phyloP scores from a whole-genome alignment of 2,329 filamentous ascomycete genomes.

The Atkinsonella hypoxylon region DNA sequence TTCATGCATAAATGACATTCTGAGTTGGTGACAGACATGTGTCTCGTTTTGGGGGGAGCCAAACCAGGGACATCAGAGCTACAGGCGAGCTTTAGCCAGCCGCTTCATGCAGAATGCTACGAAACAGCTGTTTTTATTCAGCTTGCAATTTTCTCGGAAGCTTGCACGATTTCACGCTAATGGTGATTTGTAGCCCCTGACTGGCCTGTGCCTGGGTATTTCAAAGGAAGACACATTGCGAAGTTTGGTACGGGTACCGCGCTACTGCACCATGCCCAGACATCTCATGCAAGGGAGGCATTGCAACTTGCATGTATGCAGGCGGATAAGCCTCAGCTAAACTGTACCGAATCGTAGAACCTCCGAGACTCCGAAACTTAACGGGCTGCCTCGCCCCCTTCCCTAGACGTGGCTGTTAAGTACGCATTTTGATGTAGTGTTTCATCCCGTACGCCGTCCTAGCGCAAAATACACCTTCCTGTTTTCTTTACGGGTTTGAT shows the following conservation, averaged over 20 bases:
- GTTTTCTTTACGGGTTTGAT: too few species aligned
- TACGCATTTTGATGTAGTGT: background rate
- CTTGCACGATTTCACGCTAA: background rate
- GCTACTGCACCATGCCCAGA: background rate
- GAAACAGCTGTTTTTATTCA: background rate
- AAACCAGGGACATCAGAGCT: background rate
- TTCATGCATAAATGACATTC: background rate
- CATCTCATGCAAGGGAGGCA: slow-evolving; percentile 2
- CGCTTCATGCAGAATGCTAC: background rate
- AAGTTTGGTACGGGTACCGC: background rate
- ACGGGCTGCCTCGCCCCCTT: background rate
- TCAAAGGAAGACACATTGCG: background rate
- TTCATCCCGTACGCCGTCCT: background rate
- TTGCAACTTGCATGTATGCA: background rate
- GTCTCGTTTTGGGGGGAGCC: background rate
- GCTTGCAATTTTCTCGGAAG: background rate
- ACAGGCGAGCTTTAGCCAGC: background rate
- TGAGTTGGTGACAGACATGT: background rate
- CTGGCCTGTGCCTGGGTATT: too few species aligned
- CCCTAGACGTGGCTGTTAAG: background rate
- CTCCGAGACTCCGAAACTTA: background rate
- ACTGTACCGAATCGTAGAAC: background rate
- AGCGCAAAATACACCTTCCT: too few species aligned
- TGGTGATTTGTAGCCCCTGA: background rate
- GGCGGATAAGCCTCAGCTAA: background rate